Evolutionary conservation across 2,329 filamentous ascomycete species (phyloP), one percentile per base, ranked within the genome.

Genomic region (Fusarium nygamai): DNA sequence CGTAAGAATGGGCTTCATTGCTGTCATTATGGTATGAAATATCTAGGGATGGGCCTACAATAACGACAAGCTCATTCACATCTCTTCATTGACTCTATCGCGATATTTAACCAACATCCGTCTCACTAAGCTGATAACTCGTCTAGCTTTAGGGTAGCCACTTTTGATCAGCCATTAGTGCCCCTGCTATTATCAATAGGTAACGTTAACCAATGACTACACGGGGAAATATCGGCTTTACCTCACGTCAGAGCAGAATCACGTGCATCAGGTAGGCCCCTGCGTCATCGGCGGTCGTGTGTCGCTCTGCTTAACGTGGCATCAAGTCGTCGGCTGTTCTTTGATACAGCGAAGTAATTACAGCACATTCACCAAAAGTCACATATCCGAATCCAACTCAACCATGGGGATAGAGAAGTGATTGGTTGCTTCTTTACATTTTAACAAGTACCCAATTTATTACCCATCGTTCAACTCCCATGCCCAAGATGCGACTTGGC

Each of bases 401-500:
- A 70, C 64, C 70, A 78, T 78, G 77, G 65, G 70, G 71, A 77
- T 77, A 63, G 56, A 62, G 68, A 67, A 61, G 67, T 77, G 69
- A 78, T 66, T 63, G 53, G 57, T 61, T 61, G 51, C 62, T 62
- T 66, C 57, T 53, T 50, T 44, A 41, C 31, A 47, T 67, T 67
- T 47, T 65, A 29, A 63, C 46, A 74, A 68, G 51, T 51, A 61
- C 44, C 57, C 61, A 43, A 62, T 65, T 69, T 64, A 64, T 73
- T 58, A 27, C 61, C 60, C 44, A 58, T 58, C 10, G 17, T 54
- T 38, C 50, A 46, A 64, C 43, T 71, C 76, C 67, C 64, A 81
- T 83, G 81, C 76, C 81, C 80, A 88, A 83, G 78, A 90, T 90
- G 89, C 87, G 89, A 80, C 82, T 90, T 76, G 84, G 85, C 73